Evolutionary conservation across 163 green algal species (phyloP).

Genomic region (Volvox carteri): DNA sequence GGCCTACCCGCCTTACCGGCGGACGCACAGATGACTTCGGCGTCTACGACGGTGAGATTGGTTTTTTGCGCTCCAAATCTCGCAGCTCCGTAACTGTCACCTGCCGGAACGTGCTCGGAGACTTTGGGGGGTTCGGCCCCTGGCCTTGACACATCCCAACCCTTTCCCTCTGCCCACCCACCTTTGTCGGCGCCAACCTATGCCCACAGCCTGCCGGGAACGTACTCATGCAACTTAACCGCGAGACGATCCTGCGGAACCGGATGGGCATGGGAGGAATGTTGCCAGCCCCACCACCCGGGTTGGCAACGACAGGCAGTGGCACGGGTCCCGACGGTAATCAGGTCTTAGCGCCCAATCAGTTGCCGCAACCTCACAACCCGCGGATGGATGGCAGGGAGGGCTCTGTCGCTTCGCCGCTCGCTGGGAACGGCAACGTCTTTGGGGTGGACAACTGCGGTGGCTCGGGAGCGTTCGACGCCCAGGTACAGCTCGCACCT

Average conservation of each 20-base stretch:
- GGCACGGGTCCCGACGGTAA: neutral
- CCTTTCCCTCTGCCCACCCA: neutral
- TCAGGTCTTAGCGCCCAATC: neutral
- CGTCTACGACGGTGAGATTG: conserved; percentile 18
- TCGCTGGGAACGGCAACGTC: neutral
- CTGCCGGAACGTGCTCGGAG: too few species aligned
- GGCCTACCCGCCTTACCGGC: neutral
- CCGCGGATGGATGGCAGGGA: neutral
- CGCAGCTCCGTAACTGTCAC: too few species aligned
- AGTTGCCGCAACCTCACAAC: neutral
- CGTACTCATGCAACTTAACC: conserved; percentile 21
- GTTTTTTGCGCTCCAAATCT: too few species aligned
- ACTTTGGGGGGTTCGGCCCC: too few species aligned
- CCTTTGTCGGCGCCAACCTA: neutral
- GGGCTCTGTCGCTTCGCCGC: neutral
- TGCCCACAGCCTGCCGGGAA: conserved; percentile 29
- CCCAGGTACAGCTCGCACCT: too few species aligned
- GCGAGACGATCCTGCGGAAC: conserved; percentile 28
- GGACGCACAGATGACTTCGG: neutral
- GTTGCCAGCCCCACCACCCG: neutral
- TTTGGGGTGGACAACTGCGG: neutral
- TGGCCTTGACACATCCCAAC: neutral
- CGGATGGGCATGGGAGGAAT: neutral
- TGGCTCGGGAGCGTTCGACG: conserved; percentile 2
- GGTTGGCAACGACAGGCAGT: neutral